Base-by-base conservation (phyloP, 257 asterid genomes). In the Nicotiana tabacum region DNA sequence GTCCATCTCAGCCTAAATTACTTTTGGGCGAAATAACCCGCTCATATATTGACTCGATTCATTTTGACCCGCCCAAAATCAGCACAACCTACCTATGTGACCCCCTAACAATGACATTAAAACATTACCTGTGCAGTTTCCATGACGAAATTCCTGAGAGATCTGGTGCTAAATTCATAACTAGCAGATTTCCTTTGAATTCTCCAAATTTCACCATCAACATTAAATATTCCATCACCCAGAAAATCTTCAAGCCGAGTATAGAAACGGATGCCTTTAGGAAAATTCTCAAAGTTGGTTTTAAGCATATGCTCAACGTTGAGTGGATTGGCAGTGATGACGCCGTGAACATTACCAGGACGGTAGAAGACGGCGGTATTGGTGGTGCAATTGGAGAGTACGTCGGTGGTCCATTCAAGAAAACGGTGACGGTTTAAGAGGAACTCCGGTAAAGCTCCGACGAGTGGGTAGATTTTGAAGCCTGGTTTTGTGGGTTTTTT, bases 141-240 rank as follows among this genome's bases (percentile, higher is more conserved):
- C 89, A 93, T 87, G 2, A 84, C 95, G 76, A 96, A 96, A 64
- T 89, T 92, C 4, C 98, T 85, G 33, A 96, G 92, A 61, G 99
- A 96, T 82, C 85, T 92, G 15, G 99, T 96, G 82, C 89, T 96
- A 85, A 96, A 96, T 84, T 96, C 98, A 30, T 92, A 90, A 27
- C 98, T 96, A 32, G 99, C 98, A 0, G 97, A 92, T 69, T 96
- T 94, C 0, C 99, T 82, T 88, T 96, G 98, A 18, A 86, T 84
- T 70, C 51, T 92, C 98, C 99, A 96, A 24, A 77, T 29, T 17
- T 92, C 92, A 0, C 90, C 94, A 33, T 96, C 98, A 17, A 89
- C 80, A 85, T 93, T 96, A 89, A 96, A 96, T 46, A 96, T 94
- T 0, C 98, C 99, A 6, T 78, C 83, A 0, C 99, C 99, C 0